Percentiles rank a stretch among this genome's conserved stretches.
These are phyloP conservation scores for Colletotrichum tofieldiae DNA, from an alignment of 2,329 filamentous ascomycete genomes.

Conservation along the genomic window DNA sequence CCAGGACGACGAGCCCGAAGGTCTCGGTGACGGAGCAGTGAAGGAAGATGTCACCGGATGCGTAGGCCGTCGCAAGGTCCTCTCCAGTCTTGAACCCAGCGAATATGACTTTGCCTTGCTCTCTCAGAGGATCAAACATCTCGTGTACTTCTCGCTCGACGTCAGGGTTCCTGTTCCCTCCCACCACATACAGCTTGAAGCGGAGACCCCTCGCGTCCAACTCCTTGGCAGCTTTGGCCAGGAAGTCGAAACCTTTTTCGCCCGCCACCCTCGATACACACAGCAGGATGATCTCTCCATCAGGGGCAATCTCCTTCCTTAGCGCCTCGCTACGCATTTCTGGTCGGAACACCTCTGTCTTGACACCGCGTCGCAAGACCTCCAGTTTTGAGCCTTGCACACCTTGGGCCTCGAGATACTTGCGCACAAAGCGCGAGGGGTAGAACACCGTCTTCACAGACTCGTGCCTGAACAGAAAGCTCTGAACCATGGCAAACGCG, in stretches of 20 bases:
- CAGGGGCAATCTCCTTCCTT: conserved; percentile 69
- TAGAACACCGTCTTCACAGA: conserved; percentile 79
- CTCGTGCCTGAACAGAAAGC: conserved; percentile 74
- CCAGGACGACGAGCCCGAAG: conserved; percentile 79
- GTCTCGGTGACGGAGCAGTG: conserved; percentile 82
- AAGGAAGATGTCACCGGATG: conserved; percentile 78
- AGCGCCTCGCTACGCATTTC: conserved; percentile 65
- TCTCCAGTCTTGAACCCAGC: conserved; percentile 76
- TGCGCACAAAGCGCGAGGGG: conserved; percentile 74
- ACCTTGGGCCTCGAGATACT: conserved; percentile 72
- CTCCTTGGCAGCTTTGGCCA: conserved; percentile 69
- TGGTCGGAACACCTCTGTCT: conserved; percentile 74
- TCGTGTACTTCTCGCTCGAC: conserved; percentile 74
- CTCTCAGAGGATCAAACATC: conserved; percentile 68
- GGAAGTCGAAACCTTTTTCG: conserved; percentile 80
- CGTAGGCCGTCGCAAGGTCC: conserved; percentile 76
- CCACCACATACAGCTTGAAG: conserved; percentile 78
- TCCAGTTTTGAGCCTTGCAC: conserved; percentile 72
- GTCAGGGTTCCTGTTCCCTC: conserved; percentile 75
- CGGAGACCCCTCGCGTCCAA: conserved; percentile 69
- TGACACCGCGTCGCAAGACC: conserved; percentile 75
- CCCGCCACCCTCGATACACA: conserved; percentile 78
- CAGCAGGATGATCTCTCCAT: conserved; percentile 75
- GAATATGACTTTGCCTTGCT: conserved; percentile 72
- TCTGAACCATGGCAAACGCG: conserved; percentile 75